Conservation (phyloP, 768 basidiomycete species). For the Leucocoprinus leucothites region DNA sequence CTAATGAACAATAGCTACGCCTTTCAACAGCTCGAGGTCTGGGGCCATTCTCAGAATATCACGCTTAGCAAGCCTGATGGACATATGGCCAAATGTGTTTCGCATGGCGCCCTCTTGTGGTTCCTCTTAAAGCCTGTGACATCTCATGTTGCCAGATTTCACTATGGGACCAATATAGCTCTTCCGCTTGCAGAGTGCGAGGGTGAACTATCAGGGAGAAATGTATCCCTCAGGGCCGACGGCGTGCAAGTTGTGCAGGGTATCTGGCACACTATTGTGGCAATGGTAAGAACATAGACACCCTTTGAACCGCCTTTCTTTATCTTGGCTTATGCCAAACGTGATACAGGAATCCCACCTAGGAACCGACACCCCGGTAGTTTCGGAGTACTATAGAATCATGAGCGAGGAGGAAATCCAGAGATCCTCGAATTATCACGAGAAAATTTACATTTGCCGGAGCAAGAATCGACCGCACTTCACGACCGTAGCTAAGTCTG, state of each 20-base stretch:
- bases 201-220: not conserved
- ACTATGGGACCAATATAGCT: not conserved
- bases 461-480: not conserved
- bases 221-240: not conserved
- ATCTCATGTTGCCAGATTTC: not conserved
- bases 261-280: not conserved
- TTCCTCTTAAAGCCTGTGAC: not conserved
- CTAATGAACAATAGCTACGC: not conserved
- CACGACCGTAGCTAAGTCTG: not conserved
- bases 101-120: not conserved
- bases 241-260: not conserved
- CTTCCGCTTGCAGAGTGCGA: not conserved
- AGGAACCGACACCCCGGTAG: not conserved
- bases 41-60: not conserved
- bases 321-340: not conserved
- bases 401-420: not conserved
- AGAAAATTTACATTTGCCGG: not conserved
- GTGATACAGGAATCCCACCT: not conserved
- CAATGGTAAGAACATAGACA: not conserved
- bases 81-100: not conserved
- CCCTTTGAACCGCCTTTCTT: too few relatives aligned
- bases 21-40: not conserved
- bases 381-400: not conserved
- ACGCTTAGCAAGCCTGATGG: slow-evolving; percentile 2
- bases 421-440: not conserved